Evolutionary conservation across 306 rosid genomes (phyloP).

Genomic region (Quercus alba): DNA sequence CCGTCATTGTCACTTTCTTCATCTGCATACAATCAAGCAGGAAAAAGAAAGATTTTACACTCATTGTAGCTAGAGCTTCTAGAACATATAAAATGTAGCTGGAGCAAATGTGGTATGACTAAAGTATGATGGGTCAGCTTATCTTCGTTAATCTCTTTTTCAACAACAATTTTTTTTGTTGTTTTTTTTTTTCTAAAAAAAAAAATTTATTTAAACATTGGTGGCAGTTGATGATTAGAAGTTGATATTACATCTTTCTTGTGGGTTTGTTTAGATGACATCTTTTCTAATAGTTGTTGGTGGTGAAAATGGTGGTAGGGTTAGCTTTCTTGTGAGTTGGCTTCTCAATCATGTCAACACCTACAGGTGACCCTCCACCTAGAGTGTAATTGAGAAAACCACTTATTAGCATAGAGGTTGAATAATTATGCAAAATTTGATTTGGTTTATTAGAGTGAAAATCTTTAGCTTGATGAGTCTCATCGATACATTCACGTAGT

Average conservation of each 20-base stretch:
- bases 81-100: constrained; percentile 42
- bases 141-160: constrained; percentile 7
- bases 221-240: constrained; percentile 28
- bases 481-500: constrained; percentile 5
- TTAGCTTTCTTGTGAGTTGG: constrained; percentile 28
- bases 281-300: constrained; percentile 20
- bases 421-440: background rate
- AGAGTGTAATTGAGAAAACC: constrained; percentile 23
- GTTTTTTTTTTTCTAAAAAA: background rate
- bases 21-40: constrained; percentile 37
- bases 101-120: constrained; percentile 25
- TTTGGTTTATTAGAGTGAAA: constrained; percentile 3
- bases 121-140: constrained; percentile 51
- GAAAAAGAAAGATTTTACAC: constrained; percentile 36
- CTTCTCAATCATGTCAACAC: constrained; percentile 29
- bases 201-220: background rate
- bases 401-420: constrained; percentile 13
- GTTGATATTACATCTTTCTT: constrained; percentile 6
- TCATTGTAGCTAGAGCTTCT: constrained; percentile 46
- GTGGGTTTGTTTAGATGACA: constrained; percentile 15
- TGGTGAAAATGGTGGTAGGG: constrained; percentile 37
- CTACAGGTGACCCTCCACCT: constrained; percentile 38
- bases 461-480: constrained; percentile 7
- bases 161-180: background rate
- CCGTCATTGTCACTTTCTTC: constrained; percentile 42